These are phyloP conservation scores for Ophiostoma piceae DNA, from an alignment of 2,329 filamentous ascomycete species.

Conservation along the genomic window DNA sequence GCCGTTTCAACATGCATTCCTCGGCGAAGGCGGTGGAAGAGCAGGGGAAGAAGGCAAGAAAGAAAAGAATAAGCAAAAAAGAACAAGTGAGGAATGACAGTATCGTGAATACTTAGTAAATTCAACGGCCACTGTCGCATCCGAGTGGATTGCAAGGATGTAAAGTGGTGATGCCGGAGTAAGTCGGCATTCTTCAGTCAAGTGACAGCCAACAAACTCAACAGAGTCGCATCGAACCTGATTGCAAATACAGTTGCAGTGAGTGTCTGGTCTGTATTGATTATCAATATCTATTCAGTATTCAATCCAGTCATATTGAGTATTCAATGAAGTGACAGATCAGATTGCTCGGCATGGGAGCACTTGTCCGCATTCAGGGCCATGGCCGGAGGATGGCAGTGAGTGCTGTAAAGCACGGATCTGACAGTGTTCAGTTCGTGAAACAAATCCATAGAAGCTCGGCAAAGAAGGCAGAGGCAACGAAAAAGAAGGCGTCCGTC, in stretches of 20 bases:
- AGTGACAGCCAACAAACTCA: background rate
- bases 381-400: background rate
- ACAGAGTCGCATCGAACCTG: background rate
- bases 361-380: background rate
- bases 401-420: background rate
- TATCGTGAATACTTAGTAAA: background rate
- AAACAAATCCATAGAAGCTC: background rate
- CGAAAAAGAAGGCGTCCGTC: background rate
- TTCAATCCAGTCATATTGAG: background rate
- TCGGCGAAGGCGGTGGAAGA: background rate
- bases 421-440: background rate
- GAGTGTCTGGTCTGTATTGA: background rate
- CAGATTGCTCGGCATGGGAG: background rate
- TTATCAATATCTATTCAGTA: too few species aligned
- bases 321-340: background rate
- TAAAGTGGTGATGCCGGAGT: background rate
- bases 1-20: constrained; percentile 1
- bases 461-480: background rate
- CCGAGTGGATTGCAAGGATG: background rate
- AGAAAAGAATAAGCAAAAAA: background rate
- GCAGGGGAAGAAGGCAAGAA: background rate
- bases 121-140: background rate
- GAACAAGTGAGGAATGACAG: background rate
- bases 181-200: background rate
- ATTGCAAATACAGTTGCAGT: background rate